phyloP scores from a whole-genome alignment of 2,329 filamentous ascomycete genomes.

The Blastomyces emzantsi region DNA sequence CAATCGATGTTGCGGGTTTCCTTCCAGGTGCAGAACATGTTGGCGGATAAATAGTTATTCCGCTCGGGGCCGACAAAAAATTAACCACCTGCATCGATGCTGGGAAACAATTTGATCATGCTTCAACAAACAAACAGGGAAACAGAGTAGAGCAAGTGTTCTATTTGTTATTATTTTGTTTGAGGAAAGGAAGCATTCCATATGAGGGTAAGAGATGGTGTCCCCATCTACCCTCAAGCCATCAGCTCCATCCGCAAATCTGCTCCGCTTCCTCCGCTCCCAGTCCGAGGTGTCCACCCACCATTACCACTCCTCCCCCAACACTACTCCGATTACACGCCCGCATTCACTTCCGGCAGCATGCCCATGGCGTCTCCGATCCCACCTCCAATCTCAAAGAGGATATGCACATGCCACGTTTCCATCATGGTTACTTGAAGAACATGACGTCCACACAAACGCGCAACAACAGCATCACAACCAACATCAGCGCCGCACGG shows the following conservation, averaged over 20 bases:
- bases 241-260: slow-evolving; percentile 43
- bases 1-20: no score
- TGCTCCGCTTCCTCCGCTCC: slow-evolving; percentile 63
- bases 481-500: background rate
- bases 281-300: slow-evolving; percentile 47
- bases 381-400: background rate
- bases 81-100: background rate
- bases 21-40: no score
- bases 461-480: background rate
- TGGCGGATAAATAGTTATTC: background rate
- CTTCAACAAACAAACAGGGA: background rate
- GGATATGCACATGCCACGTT: background rate
- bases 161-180: background rate
- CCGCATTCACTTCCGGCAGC: slow-evolving; percentile 13
- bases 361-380: slow-evolving; percentile 13
- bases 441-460: no score
- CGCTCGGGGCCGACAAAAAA: background rate
- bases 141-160: background rate
- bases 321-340: background rate
- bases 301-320: slow-evolving; percentile 39
- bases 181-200: background rate
- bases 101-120: background rate
- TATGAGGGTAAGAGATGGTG: slow-evolving; percentile 29
- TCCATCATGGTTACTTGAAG: background rate
- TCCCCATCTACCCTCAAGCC: slow-evolving; percentile 28